These are phyloP conservation scores for Sporothrix mexicana DNA, from an alignment of 2,329 filamentous ascomycete genomes.

Conservation along the genomic window DNA sequence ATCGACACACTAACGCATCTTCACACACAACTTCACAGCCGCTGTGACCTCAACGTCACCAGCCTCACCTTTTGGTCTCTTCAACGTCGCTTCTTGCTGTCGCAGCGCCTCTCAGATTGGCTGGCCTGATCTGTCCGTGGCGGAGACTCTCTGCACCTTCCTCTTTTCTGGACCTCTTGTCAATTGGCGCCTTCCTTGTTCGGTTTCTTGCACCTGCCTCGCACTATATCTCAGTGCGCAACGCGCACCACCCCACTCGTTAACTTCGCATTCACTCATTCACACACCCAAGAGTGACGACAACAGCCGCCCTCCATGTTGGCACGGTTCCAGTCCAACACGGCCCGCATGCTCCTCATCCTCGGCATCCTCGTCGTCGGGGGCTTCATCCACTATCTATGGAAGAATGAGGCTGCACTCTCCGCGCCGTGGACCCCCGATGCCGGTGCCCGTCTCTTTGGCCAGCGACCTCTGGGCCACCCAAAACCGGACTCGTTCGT, in stretches of 20 bases:
- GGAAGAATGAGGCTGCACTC: conserved; percentile 53
- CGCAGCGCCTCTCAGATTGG: not conserved
- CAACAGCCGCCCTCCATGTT: conserved; percentile 28
- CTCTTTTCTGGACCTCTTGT: not conserved
- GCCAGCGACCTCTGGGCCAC: conserved; percentile 54
- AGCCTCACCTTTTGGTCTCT: conserved; percentile 4
- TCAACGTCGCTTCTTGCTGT: not conserved
- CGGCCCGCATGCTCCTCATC: conserved; percentile 48
- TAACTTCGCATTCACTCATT: not conserved
- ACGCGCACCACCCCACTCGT: not conserved
- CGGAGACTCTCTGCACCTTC: not conserved
- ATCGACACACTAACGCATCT: not conserved
- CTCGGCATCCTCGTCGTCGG: conserved; percentile 47
- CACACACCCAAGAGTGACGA: not conserved
- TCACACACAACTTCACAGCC: not conserved
- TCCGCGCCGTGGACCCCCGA: conserved; percentile 58
- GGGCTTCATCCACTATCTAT: conserved; percentile 51
- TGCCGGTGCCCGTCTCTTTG: conserved; percentile 53
- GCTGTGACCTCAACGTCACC: conserved; percentile 9
- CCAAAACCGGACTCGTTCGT: conserved; percentile 53
- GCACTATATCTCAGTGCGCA: not conserved
- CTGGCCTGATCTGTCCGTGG: not conserved
- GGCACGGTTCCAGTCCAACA: conserved; percentile 36
- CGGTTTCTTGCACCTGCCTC: not conserved
- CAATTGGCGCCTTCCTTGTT: not conserved